Conservation (phyloP, 768 basidiomycete species). For the Russula emetica region DNA sequence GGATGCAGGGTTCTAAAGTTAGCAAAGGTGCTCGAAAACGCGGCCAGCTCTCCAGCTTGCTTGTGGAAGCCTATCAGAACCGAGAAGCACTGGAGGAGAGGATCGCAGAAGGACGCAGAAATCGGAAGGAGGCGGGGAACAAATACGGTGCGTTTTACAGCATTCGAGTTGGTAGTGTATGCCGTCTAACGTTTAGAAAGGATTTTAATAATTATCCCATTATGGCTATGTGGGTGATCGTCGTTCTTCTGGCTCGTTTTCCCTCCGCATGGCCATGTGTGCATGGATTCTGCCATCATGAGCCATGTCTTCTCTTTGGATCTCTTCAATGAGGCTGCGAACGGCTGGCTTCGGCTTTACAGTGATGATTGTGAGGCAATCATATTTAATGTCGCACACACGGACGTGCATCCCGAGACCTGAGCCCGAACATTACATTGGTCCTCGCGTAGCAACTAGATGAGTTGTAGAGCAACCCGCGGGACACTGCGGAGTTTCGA, state of each 20-base stretch:
- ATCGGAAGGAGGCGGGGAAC: constrained; percentile 86
- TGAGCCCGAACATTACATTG: not conserved
- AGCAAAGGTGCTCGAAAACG: constrained; percentile 65
- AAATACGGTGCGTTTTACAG: constrained; percentile 68
- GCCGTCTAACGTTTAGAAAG: constrained; percentile 5
- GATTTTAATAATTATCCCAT: constrained; percentile 13
- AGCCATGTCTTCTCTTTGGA: not conserved
- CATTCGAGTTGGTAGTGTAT: not conserved
- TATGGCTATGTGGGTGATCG: not conserved
- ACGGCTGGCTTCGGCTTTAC: not conserved
- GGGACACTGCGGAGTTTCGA: no score
- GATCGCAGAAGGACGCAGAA: constrained; percentile 77
- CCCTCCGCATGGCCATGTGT: not conserved
- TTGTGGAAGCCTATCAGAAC: constrained; percentile 80
- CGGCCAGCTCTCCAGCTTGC: constrained; percentile 74
- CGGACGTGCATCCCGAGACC: not conserved
- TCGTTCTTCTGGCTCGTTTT: not conserved
- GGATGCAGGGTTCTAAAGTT: constrained; percentile 58
- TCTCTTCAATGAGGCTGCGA: not conserved
- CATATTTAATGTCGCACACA: not conserved
- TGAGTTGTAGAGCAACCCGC: not conserved
- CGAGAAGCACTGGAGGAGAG: constrained; percentile 77
- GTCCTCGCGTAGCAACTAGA: not conserved
- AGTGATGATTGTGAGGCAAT: not conserved
- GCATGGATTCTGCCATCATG: not conserved